Evolutionary conservation across 2,329 filamentous ascomycete genomes (phyloP), one percentile per base, ranked within the genome.

Genomic region (Epichloe uncinata): DNA sequence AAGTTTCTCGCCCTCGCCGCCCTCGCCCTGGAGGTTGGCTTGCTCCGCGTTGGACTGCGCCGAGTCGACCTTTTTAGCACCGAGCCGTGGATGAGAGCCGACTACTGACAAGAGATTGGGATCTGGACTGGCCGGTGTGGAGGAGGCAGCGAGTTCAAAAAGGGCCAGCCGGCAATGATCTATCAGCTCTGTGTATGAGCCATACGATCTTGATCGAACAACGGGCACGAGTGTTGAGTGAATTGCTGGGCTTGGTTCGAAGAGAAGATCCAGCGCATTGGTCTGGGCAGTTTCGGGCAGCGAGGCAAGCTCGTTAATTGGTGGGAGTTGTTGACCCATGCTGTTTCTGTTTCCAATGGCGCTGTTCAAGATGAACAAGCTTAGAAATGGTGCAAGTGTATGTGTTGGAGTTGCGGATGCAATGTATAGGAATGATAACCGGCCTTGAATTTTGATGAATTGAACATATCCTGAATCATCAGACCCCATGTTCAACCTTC

Each of bases 1-100:
- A 53, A 95, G 66, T 60, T 85, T 80, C 43, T 78, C 77, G 18
- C 69, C 71, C n/a, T 71, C 71, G 0, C 71, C 74, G 16, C 69
- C 71, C n/a, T 71, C 71, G 0, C 71, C 74, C 50, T 84, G 78
- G 53, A 96, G 66, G 59, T 85, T 81, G 16, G 84, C 85, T 67
- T 96, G 90, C 69, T 96, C 90, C 4, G 77, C 78, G n/a, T 74
- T 74, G 54, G 86, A 93, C 67, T 90, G 79, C 48, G 79, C 83
- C 59, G 86, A 94, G n/a, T 88, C 84, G 40, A 89, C 81, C 62
- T 84, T 86, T 84, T 84, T 84, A 58, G 82, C 85, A 12, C 90
- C 90, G 8, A 96, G 76, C 2, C 90, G 79, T 1, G 90, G 90
- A 64, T 96, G 90, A 8, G 87, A 83, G 47, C 80, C 81, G 1